Conservation (phyloP, 2,329 filamentous ascomycete genomes). For the Fusarium siculi region DNA sequence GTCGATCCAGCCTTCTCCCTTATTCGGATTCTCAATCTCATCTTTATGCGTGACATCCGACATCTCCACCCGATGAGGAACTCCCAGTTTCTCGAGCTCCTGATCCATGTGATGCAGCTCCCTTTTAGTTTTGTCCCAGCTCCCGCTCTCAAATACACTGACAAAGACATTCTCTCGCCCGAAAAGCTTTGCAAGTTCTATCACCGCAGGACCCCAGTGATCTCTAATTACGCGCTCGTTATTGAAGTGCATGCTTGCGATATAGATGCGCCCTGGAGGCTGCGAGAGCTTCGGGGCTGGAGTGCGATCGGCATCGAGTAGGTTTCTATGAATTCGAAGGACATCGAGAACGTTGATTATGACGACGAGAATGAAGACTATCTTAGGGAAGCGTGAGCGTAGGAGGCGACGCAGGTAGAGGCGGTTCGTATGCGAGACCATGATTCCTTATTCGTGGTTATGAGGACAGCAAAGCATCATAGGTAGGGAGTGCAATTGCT, state of each 20-base stretch:
- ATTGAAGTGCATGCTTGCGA: conserved; percentile 77
- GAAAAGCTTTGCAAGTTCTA: conserved; percentile 65
- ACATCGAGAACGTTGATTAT: conserved; percentile 54
- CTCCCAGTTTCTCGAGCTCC: conserved; percentile 61
- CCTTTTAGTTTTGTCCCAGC: conserved; percentile 74
- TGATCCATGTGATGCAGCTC: conserved; percentile 67
- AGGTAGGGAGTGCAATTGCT: conserved; percentile 15
- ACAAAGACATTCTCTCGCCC: conserved; percentile 75
- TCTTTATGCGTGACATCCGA: conserved; percentile 69
- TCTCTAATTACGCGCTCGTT: conserved; percentile 67
- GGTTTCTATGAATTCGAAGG: conserved; percentile 51
- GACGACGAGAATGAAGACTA: conserved; percentile 49
- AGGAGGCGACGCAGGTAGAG: conserved; percentile 52
- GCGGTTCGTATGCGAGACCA: conserved; percentile 47
- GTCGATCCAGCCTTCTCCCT: conserved; percentile 69
- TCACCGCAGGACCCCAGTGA: conserved; percentile 71
- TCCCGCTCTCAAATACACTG: conserved; percentile 75
- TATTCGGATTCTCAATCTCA: conserved; percentile 58
- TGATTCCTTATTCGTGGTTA: conserved; percentile 37
- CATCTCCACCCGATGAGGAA: conserved; percentile 65
- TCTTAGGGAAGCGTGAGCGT: conserved; percentile 49
- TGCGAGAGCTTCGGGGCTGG: conserved; percentile 41
- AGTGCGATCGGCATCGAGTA: conserved; percentile 45
- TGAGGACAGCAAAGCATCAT: conserved; percentile 38
- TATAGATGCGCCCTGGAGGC: conserved; percentile 65